Percentiles rank a stretch among this genome's conserved stretches.
phyloP scores from a whole-genome alignment of 345 rosid species.

The Draba incana region DNA sequence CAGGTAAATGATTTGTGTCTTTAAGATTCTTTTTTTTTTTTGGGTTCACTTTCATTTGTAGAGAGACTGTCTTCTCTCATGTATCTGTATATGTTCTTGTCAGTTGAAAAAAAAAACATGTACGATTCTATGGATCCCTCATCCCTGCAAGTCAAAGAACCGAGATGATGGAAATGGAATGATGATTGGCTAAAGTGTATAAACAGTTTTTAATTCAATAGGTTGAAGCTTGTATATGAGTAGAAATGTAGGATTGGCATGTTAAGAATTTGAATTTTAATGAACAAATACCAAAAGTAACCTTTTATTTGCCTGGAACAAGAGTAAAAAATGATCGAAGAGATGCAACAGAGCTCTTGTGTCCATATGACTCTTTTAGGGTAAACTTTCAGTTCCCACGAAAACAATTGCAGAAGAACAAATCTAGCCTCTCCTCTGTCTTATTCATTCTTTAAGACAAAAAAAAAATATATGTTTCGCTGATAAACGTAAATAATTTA shows the following conservation, averaged over 20 bases:
- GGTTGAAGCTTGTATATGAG: background rate
- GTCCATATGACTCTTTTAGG: conserved; percentile 17
- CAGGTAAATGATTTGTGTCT: conserved; percentile 19
- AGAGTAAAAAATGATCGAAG: background rate
- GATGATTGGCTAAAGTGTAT: conserved; percentile 1
- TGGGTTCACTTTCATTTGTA: conserved; percentile 26
- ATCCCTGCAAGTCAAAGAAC: background rate
- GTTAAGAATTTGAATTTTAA: background rate
- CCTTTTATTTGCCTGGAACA: background rate
- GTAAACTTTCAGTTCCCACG: conserved; percentile 33
- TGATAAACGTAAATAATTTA: conserved; percentile 17
- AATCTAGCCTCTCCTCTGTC: conserved; percentile 10
- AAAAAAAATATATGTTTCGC: background rate
- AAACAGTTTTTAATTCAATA: background rate
- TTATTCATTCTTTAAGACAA: conserved; percentile 28
- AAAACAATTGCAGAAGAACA: conserved; percentile 20
- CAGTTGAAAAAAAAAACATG: background rate
- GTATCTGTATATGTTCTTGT: conserved; percentile 40
- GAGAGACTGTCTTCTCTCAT: conserved; percentile 25
- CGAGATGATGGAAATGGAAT: conserved; percentile 17
- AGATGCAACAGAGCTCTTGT: background rate
- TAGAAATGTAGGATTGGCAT: background rate
- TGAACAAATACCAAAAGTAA: background rate
- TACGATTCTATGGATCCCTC: background rate
- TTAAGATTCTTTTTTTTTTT: background rate